These are phyloP conservation scores for Patellifolia procumbens DNA, from an alignment of 179 eudicot species.

Conservation along the genomic window DNA sequence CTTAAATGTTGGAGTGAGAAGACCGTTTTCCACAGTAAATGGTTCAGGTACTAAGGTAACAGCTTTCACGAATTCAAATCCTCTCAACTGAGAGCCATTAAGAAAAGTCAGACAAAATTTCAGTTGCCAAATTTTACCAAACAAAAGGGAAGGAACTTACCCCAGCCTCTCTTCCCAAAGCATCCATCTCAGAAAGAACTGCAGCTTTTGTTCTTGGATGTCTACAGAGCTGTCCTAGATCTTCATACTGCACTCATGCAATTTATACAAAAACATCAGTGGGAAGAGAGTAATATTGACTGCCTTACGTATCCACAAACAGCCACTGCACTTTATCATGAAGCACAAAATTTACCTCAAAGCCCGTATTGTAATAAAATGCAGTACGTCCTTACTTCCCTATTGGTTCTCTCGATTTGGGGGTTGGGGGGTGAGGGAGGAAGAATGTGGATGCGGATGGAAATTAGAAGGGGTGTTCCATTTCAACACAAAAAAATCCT, in stretches of 20 bases:
- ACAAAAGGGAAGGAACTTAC: conserved; percentile 35
- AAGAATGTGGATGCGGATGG: not conserved
- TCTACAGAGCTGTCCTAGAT: conserved; percentile 67
- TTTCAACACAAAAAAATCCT: not conserved
- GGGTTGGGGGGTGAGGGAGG: too few species aligned
- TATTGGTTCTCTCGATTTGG: too few species aligned
- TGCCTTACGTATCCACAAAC: not conserved
- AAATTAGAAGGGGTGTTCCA: not conserved
- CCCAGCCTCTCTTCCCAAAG: conserved; percentile 74
- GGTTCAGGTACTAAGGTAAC: conserved; percentile 79
- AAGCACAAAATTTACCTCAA: not conserved
- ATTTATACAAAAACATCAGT: not conserved
- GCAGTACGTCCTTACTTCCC: too few species aligned
- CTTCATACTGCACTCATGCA: conserved; percentile 55
- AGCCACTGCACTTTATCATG: not conserved
- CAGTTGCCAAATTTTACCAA: not conserved
- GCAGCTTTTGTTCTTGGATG: conserved; percentile 89
- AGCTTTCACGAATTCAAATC: conserved; percentile 84
- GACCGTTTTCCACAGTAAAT: conserved; percentile 79
- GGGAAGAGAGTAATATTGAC: not conserved
- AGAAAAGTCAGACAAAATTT: conserved; percentile 20
- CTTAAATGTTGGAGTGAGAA: conserved; percentile 88
- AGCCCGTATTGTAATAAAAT: not conserved
- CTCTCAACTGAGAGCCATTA: conserved; percentile 58
- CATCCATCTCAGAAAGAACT: conserved; percentile 93